Conservation (phyloP, 129 eudicot species). For the Artemisia argyi region DNA sequence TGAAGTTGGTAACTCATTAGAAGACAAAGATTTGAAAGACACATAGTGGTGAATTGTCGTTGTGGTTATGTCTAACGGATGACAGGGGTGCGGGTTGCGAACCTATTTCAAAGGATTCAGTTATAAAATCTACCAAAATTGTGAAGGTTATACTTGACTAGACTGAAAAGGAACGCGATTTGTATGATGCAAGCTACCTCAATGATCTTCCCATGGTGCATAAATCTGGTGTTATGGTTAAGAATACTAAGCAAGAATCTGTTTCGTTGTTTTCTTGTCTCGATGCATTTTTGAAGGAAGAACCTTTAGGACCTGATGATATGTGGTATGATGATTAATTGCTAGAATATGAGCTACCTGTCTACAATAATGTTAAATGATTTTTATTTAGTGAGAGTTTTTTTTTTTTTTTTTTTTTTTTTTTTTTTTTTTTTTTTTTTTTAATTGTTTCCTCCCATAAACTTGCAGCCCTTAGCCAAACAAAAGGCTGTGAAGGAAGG, state of each 20-base stretch:
- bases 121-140: constrained; percentile 3
- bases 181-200: constrained; percentile 66
- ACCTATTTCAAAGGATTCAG: constrained; percentile 56
- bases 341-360: constrained; percentile 3
- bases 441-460: no score
- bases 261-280: constrained; percentile 85
- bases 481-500: no score
- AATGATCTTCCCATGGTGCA: constrained; percentile 85
- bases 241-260: constrained; percentile 89
- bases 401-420: no score
- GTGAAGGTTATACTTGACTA: constrained; percentile 71
- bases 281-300: constrained; percentile 96
- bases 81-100: constrained; percentile 59
- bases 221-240: constrained; percentile 60
- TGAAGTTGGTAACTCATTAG: constrained; percentile 23
- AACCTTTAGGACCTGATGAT: constrained; percentile 98
- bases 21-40: constrained; percentile 17
- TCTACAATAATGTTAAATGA: no score
- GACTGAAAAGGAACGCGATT: constrained; percentile 67
- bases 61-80: constrained; percentile 32
- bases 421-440: no score
- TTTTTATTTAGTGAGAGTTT: no score
- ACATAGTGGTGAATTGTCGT: no score
- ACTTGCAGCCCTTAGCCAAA: no score
- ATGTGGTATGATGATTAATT: constrained; percentile 67